Percentiles rank a stretch among this genome's conserved stretches.
Evolutionary conservation across 352 stramenopile genomes (phyloP).

Genomic region (Globisporangium orthogonon): DNA sequence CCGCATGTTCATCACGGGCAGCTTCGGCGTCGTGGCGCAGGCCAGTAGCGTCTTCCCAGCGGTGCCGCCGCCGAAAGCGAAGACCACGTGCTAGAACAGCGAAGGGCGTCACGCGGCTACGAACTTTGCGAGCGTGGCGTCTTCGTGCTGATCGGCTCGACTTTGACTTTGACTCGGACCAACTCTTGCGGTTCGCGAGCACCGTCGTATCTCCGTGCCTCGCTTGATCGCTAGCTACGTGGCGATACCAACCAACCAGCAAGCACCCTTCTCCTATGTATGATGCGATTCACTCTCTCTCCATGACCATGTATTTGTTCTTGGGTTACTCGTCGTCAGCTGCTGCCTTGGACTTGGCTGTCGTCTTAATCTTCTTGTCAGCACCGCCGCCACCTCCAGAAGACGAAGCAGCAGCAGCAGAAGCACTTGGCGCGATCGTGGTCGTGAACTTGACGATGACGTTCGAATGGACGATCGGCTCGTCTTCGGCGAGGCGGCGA

Average conservation of each 20-base stretch:
- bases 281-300: neutral
- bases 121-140: neutral
- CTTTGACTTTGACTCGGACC: too few species aligned
- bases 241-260: too few species aligned
- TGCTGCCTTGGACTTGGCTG: slow-evolving; percentile 16
- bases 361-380: slow-evolving; percentile 34
- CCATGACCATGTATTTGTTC: slow-evolving; percentile 3
- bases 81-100: slow-evolving; percentile 30
- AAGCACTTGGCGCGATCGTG: slow-evolving; percentile 31
- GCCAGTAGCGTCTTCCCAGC: slow-evolving; percentile 29
- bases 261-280: neutral
- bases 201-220: neutral
- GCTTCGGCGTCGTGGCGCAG: slow-evolving; percentile 65
- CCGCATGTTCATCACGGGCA: slow-evolving; percentile 68
- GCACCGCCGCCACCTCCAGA: slow-evolving; percentile 13
- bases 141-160: too few species aligned
- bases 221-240: neutral
- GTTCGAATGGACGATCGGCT: slow-evolving; percentile 48
- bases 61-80: slow-evolving; percentile 21
- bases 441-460: slow-evolving; percentile 80
- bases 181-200: neutral
- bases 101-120: neutral
- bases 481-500: slow-evolving; percentile 63
- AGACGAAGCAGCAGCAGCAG: slow-evolving; percentile 1
- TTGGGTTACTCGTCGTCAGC: slow-evolving; percentile 12